phyloP scores from a whole-genome alignment of 2,329 filamentous ascomycete species.

The Calonectria ilicicola region DNA sequence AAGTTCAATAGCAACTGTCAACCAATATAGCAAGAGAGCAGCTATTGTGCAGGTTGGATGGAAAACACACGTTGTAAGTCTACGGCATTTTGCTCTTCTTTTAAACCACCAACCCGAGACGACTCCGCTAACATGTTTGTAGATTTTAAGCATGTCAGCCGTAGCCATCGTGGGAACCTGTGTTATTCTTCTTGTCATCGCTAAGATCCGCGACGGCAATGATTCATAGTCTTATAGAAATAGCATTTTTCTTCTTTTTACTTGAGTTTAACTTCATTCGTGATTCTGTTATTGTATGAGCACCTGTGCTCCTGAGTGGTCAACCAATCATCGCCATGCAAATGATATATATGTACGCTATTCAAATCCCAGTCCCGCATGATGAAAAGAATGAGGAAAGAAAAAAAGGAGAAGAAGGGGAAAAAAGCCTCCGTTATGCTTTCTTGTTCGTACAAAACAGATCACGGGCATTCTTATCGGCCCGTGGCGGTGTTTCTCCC shows the following conservation, averaged over 20 bases:
- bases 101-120: not conserved
- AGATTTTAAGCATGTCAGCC: constrained; percentile 74
- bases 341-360: constrained; percentile 11
- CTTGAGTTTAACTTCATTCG: constrained; percentile 23
- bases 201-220: constrained; percentile 46
- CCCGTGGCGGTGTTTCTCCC: constrained; percentile 17
- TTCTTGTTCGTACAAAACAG: constrained; percentile 70
- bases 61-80: constrained; percentile 86
- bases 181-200: constrained; percentile 69
- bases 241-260: not conserved
- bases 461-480: constrained; percentile 62
- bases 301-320: constrained; percentile 6
- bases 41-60: constrained; percentile 94
- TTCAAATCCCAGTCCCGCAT: constrained; percentile 11
- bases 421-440: constrained; percentile 37
- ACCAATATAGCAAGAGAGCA: constrained; percentile 80
- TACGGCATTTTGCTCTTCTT: not conserved
- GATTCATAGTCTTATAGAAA: constrained; percentile 15
- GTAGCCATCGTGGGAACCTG: constrained; percentile 74
- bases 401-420: not conserved
- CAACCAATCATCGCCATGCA: constrained; percentile 6
- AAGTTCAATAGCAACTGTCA: constrained; percentile 68
- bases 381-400: too few species aligned
- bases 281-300: constrained; percentile 19
- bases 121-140: not conserved